Base-by-base conservation (phyloP, 2,329 filamentous ascomycete species). In the Fusarium hainanense region DNA sequence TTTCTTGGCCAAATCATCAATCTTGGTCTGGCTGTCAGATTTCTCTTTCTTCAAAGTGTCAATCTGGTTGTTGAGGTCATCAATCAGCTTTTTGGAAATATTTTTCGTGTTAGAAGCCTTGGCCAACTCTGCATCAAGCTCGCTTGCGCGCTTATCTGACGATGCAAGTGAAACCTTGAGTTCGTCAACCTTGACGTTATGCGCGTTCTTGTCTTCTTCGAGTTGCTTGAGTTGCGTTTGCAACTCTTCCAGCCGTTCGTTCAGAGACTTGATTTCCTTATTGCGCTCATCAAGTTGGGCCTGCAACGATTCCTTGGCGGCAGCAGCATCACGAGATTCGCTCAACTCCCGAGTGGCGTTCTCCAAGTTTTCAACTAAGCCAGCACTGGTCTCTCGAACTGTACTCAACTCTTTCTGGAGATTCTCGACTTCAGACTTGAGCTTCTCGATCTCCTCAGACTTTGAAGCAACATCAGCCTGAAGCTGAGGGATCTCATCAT, bases 401-500 rank as follows among this genome's bases (percentile, higher is more conserved):
- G 89, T 87, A 4, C 88, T 86, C 7, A 97, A 83, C 72, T 97
- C 92, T 5, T 87, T 83, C 78, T 91, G 90, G 23, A 97, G 82
- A 3, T 82, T 85, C 21, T 87, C 84, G 28, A 97, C 88, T 72
- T 96, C 89, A 5, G 83, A 80, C 70, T 90, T 90, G 16, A 98
- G 87, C 47, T 85, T 86, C 54, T 89, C 87, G 40, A 96, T 89
- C 78, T 95, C 90, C 43, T 88, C 87, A 13, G 90, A 83, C 74
- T 92, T 92, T 59, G 90, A 87, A 54, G 89, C 85, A 6, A 96
- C 79, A 71, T 96, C 91, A 2, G 87, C 85, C 75, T 97, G 91
- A n/a, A 97, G 82, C 56, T 92, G 89, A 5, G 93, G 92, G 16
- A 97, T 85, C 79, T 98, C 95, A 52, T 91, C 91, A 62, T 98